Base-by-base conservation (phyloP, 78 protist species). In the Speleostelium caveatum region DNA sequence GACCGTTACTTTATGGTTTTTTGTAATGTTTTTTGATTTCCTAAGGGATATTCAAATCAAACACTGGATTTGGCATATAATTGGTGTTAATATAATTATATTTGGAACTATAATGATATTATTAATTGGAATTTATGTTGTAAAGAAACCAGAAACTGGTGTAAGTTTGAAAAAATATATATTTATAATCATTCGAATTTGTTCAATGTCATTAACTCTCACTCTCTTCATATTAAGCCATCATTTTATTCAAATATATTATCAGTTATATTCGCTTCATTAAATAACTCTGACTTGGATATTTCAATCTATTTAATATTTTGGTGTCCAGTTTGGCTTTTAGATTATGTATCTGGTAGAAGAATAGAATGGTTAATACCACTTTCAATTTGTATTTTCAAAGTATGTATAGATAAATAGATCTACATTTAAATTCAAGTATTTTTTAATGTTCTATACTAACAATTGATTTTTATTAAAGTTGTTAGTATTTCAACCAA, bases 291-390 rank as follows among this genome's bases (percentile, higher is more conserved):
- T 1, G 79, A 83, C 7, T 45, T 83, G 30, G 75, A 68, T 3
- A 83, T 72, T 19, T 38, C 60, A 6, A 51, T 83, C 5, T 83
- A 68, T 42, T 30, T 56, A 5, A 42, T 83, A 1, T 83, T 83
- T 69, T 83, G 91, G 91, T 39, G 78, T 35, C 91, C 91, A 24
- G 63, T 83, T 45, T 83, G 91, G 91, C 55, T 69, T 7, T 69
- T 83, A 8, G 91, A 83, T 69, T 69, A 56, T 62, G 35, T 83
- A 2, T 56, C 73, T 19, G 79, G 73, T n/a, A 38, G 91, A 28
- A 35, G 91, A 32, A 83, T 83, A 1, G 91, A 83, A 42, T 83
- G 91, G 91, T 33, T 83, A 38, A 83, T 83, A 26, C 80, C 79
- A 42, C 77, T 79, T 10, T 71, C 73, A 12, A 55, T 83, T 32